Evolutionary conservation across 768 basidiomycete species (phyloP).

Genomic region (Cystoderma amianthinum): DNA sequence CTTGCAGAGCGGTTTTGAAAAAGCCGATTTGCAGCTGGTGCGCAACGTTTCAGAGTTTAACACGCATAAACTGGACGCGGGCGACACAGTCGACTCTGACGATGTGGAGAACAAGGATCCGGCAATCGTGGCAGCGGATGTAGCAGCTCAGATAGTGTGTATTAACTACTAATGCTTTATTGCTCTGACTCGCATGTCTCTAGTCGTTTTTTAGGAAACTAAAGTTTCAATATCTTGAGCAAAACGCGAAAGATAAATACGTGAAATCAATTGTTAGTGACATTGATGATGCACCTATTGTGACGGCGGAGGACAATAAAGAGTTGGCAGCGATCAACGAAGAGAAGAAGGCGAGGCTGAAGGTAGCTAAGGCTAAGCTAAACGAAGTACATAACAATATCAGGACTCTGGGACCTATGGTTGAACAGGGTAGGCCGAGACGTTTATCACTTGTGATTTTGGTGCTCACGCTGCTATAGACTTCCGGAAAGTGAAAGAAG

Average conservation of each 20-base stretch:
- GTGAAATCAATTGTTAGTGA: constrained; percentile 83
- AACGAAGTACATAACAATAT: constrained; percentile 59
- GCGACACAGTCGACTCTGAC: constrained; percentile 28
- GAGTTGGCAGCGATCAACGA: constrained; percentile 52
- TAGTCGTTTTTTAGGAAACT: constrained; percentile 73
- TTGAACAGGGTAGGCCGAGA: constrained; percentile 50
- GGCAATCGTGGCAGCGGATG: constrained; percentile 47
- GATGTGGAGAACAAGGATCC: constrained; percentile 39
- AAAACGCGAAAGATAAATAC: constrained; percentile 87
- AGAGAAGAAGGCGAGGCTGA: constrained; percentile 64
- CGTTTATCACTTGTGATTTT: background rate
- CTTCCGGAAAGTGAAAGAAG: constrained; percentile 46
- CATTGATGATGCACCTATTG: constrained; percentile 72
- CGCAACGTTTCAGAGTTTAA: constrained; percentile 28
- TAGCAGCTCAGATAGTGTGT: constrained; percentile 56
- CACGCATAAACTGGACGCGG: constrained; percentile 23
- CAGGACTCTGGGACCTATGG: constrained; percentile 52
- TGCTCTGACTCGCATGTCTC: background rate
- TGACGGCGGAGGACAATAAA: constrained; percentile 77
- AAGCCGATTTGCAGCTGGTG: constrained; percentile 28
- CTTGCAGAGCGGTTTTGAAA: constrained; percentile 25
- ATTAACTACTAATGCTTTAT: background rate
- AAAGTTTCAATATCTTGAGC: constrained; percentile 86
- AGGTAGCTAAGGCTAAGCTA: constrained; percentile 55
- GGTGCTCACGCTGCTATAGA: constrained; percentile 29